These are phyloP conservation scores for Oryza rufipogon DNA, from an alignment of 176 grass and related monocot genomes.

Conservation along the genomic window DNA sequence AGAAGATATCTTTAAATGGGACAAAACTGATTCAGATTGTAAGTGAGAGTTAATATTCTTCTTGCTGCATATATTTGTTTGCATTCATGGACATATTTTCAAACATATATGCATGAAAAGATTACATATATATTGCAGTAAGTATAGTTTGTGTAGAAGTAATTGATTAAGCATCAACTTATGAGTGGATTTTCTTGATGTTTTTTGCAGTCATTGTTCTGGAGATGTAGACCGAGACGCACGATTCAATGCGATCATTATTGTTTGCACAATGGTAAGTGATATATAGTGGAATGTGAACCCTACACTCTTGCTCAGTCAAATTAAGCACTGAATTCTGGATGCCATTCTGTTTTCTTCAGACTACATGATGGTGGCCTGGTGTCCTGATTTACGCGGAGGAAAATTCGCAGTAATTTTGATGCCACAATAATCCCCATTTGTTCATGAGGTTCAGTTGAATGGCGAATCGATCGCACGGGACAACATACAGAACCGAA, in stretches of 20 bases:
- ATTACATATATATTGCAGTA: not conserved
- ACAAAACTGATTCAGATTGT: constrained; percentile 96
- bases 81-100: not conserved
- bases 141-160: not conserved
- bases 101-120: not conserved
- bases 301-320: not conserved
- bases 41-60: constrained; percentile 26
- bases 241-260: constrained; percentile 11
- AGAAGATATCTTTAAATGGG: constrained; percentile 75
- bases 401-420: not conserved
- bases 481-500: not conserved
- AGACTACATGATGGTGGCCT: constrained; percentile 2
- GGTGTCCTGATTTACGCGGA: not conserved
- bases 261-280: constrained; percentile 28
- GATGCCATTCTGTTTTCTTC: not conserved
- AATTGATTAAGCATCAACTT: not conserved
- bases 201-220: constrained; percentile 85
- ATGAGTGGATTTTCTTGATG: not conserved
- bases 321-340: not conserved
- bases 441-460: not conserved
- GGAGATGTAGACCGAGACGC: constrained; percentile 60
- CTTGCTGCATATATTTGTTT: not conserved
- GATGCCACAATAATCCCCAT: constrained; percentile 17
- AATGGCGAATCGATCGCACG: constrained; percentile 13
- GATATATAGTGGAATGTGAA: not conserved